Percentiles rank a stretch among this genome's conserved stretches.
phyloP scores from a whole-genome alignment of 1,284 basidiomycete species.

The Cutaneotrichosporon cyanovorans region DNA sequence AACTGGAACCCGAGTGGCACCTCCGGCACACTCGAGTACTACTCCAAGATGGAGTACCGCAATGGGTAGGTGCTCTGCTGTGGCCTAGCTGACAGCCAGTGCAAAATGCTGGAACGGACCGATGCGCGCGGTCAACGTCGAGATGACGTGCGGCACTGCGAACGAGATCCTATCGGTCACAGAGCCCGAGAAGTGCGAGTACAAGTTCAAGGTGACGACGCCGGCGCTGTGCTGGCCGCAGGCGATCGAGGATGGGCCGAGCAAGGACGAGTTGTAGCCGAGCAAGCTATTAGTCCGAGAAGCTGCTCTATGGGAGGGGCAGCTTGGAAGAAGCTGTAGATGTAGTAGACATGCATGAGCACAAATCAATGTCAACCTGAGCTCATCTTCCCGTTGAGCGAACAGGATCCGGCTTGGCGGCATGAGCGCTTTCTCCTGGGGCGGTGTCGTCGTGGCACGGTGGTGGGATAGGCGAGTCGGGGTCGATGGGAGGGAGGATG shows the following conservation, averaged over 20 bases:
- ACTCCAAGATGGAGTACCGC: slow-evolving; percentile 71
- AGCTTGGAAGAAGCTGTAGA: neutral
- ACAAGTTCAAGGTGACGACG: slow-evolving; percentile 75
- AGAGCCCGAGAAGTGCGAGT: slow-evolving; percentile 97
- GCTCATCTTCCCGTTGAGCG: too few relatives aligned
- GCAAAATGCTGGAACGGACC: slow-evolving; percentile 97
- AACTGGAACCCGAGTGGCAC: slow-evolving; percentile 62
- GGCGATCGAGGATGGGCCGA: neutral
- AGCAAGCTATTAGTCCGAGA: too few relatives aligned
- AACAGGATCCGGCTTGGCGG: slow-evolving; percentile 45
- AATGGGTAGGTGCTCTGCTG: slow-evolving; percentile 51
- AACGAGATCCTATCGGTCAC: slow-evolving; percentile 74
- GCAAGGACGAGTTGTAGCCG: slow-evolving; percentile 35
- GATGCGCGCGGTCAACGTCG: slow-evolving; percentile 58
- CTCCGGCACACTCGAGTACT: slow-evolving; percentile 61
- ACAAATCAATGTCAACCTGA: neutral
- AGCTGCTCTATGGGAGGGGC: too few relatives aligned
- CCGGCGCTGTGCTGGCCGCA: slow-evolving; percentile 79
- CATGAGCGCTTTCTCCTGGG: slow-evolving; percentile 61
- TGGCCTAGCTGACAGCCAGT: slow-evolving; percentile 16
- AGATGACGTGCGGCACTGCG: slow-evolving; percentile 75
- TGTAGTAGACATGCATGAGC: slow-evolving; percentile 1
- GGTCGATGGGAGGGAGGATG: slow-evolving; percentile 59
- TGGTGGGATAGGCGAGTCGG: slow-evolving; percentile 67
- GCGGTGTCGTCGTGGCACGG: slow-evolving; percentile 57